Percentiles rank a stretch among this genome's conserved stretches.
Conservation (phyloP, 768 basidiomycete genomes). For the Antrodiella citrinella region DNA sequence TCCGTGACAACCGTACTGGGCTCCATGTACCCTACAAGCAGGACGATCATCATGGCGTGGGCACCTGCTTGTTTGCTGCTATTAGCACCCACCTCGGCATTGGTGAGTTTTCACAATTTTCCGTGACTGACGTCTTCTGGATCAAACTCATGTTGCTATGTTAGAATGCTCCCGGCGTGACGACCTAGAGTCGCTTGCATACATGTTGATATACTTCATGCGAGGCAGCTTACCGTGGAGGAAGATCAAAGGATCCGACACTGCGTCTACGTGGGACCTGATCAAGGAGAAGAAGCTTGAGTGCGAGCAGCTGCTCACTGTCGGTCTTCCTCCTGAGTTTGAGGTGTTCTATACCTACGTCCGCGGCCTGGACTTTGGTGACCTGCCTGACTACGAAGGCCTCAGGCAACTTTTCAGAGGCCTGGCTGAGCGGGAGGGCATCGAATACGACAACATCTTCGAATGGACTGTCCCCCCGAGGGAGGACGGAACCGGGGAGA, state of each 20-base stretch:
- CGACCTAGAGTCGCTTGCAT: conserved; percentile 72
- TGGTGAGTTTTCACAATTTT: conserved; percentile 32
- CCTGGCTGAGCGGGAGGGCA: conserved; percentile 20
- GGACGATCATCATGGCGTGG: conserved; percentile 71
- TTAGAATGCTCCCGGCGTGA: conserved; percentile 75
- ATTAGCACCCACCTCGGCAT: conserved; percentile 71
- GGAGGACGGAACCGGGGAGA: conserved; percentile 6
- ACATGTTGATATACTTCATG: conserved; percentile 78
- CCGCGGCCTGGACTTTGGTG: conserved; percentile 77
- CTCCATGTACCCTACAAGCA: conserved; percentile 67
- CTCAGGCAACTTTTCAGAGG: conserved; percentile 65
- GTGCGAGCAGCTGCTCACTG: conserved; percentile 58
- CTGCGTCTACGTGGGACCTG: conserved; percentile 67
- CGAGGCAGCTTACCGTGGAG: conserved; percentile 76
- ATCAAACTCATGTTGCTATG: conserved; percentile 13
- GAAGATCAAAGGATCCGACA: conserved; percentile 56
- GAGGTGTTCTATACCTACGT: conserved; percentile 74
- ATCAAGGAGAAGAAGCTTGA: conserved; percentile 69
- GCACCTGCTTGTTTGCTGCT: conserved; percentile 68
- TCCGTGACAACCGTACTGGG: conserved; percentile 54
- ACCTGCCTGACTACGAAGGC: conserved; percentile 84
- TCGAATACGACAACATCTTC: conserved; percentile 22
- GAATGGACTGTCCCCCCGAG: conserved; percentile 21
- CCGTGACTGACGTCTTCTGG: conserved; percentile 5
- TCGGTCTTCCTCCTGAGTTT: conserved; percentile 74